Evolutionary conservation across 2,329 filamentous ascomycete species (phyloP).

Genomic region (Aspergillus hortae): DNA sequence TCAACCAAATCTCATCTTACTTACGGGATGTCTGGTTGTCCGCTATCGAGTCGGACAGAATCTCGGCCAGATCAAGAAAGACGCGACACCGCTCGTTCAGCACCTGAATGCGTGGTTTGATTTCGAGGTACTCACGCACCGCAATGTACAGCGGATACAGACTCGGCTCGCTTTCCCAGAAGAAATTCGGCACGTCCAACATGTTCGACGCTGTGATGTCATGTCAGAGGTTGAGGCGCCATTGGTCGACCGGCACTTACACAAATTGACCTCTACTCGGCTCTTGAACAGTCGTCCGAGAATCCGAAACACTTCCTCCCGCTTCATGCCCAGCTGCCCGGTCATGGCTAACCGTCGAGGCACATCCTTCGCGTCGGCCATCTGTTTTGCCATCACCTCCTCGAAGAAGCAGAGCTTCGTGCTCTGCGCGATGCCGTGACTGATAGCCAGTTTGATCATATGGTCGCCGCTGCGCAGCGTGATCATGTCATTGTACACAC

Average conservation of each 20-base stretch:
- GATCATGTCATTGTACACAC: slow-evolving; percentile 99
- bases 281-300: slow-evolving; percentile 88
- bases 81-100: slow-evolving; percentile 96
- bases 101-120: slow-evolving; percentile 91
- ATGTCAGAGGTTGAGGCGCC: not conserved
- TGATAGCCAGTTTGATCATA: slow-evolving; percentile 98
- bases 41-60: slow-evolving; percentile 84
- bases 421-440: slow-evolving; percentile 94
- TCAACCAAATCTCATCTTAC: slow-evolving; percentile 11
- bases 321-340: slow-evolving; percentile 83
- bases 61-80: slow-evolving; percentile 93
- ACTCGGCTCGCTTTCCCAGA: slow-evolving; percentile 96
- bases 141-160: slow-evolving; percentile 91
- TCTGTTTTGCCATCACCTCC: slow-evolving; percentile 90
- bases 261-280: slow-evolving; percentile 94
- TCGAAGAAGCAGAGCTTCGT: slow-evolving; percentile 96
- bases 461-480: slow-evolving; percentile 91
- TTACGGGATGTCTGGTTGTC: slow-evolving; percentile 86
- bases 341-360: slow-evolving; percentile 85
- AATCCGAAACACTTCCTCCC: slow-evolving; percentile 88
- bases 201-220: slow-evolving; percentile 74
- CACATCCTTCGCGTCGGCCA: slow-evolving; percentile 88
- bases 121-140: slow-evolving; percentile 95
- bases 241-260: slow-evolving; percentile 54
- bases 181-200: slow-evolving; percentile 93